Base-by-base conservation (phyloP, 345 rosid species). In the Eucalyptus grandis region DNA sequence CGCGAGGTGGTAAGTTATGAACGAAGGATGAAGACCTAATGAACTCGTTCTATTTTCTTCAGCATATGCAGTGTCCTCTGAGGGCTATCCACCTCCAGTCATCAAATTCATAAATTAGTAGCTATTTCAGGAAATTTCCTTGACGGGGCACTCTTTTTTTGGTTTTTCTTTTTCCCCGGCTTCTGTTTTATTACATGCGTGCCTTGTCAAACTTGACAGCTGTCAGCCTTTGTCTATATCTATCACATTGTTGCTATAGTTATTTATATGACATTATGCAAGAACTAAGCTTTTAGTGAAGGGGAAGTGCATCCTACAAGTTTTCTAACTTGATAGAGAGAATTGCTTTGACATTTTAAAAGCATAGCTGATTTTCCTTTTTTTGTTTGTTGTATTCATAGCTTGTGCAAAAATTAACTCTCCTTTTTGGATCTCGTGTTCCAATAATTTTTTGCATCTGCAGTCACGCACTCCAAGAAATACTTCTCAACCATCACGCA, bases 1-100 rank as follows among this genome's bases (percentile, higher is more conserved):
- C 91, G 90, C 91, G 93, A 93, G 88, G 87, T 91, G 88, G 91
- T 94, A 90, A 91, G 95, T 92, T 49, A 89, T 87, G 11, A 11
- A 87, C 83, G 27, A 91, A 90, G 5, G 44, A 69, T 31, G 24
- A 34, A 51, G 77, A 67, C 43, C 86, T 30, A 34, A 16, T 86
- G 40, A 86, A 37, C 12, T 37, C 46, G 4, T 21, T 40, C 49
- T 49, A 82, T 43, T 82, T 82, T 31, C 50, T 82, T 82, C 17
- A 43, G 62, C 62, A 56, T 21, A 56, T 56, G 62, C 62, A 56
- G 30, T 56, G 62, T 56, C 62, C 62, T 56, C 11, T 22, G 27
- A 56, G 62, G 62, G 62, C 62, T 56, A 56, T 56, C 62, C 62
- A 54, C 22, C 60, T 54, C 27, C 60, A 54, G 12, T 54, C 27